Base-by-base conservation (phyloP, 140 eudicot species). In the Anethum foeniculum region DNA sequence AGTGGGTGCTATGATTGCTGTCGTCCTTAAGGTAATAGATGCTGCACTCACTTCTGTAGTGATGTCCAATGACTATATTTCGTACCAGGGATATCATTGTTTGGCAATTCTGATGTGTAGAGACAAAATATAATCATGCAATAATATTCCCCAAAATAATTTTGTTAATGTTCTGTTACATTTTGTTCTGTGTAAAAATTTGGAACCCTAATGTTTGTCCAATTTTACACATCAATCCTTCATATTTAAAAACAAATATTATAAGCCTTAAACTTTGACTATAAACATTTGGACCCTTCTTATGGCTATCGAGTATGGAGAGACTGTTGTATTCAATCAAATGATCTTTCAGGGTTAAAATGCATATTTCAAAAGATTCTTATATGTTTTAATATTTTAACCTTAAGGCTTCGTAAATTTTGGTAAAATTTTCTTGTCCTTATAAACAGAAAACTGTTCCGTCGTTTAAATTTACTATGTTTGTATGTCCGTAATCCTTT, bases 11-110 rank as follows among this genome's bases (percentile, higher is more conserved):
- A 72, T 39, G 52, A 72, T 72, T 72, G 51, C 52, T 72, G 48
- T 72, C 77, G 41, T 72, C 21, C 27, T 44, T 44, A 41, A 72
- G 77, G 47, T n/a, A 72, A 72, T 39, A 23, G 77, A 38, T 72
- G 77, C 30, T 71, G 51, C 77, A 41, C 77, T 72, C 30, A 39
- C 77, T 72, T 41, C 32, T 41, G 16, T 19, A 11, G 77, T 72
- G 77, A 72, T 72, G 77, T 72, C 51, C 77, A 72, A 18, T 72
- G 77, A 72, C 77, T 72, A 72, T 38, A 72, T 72, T 72, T 72
- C 3, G 28, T 72, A 72, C 77, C 46, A 39, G 77, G 48, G 51
- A 23, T n/a, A 43, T 41, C 48, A 23, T 19, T 72, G 77, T 72
- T 39, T 41, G 44, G 52, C 52, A 38, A 19, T 41, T 9, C 30